Evolutionary conservation across 2,329 filamentous ascomycete genomes (phyloP).

Genomic region (Penicillium italicum): DNA sequence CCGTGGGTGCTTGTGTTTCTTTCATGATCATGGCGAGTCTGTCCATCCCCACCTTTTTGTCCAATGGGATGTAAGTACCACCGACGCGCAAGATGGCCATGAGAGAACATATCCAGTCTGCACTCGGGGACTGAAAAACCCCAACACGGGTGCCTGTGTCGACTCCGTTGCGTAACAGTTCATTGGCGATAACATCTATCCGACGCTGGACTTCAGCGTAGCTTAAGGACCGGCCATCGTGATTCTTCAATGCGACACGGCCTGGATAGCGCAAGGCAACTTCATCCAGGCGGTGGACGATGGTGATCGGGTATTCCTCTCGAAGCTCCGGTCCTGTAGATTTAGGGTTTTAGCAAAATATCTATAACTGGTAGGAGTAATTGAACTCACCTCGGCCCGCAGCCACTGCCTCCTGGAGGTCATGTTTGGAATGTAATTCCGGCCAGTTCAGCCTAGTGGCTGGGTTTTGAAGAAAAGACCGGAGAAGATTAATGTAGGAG

Average conservation of each 20-base stretch:
- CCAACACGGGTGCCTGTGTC: slow-evolving; percentile 29
- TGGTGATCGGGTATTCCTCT: slow-evolving; percentile 34
- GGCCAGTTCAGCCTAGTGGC: slow-evolving; percentile 20
- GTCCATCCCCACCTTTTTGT: slow-evolving; percentile 24
- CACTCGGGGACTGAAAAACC: slow-evolving; percentile 41
- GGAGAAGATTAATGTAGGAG: slow-evolving; percentile 17
- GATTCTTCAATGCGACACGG: slow-evolving; percentile 30
- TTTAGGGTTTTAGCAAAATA: not conserved
- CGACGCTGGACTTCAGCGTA: slow-evolving; percentile 37
- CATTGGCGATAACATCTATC: slow-evolving; percentile 34
- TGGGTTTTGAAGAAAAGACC: slow-evolving; percentile 17
- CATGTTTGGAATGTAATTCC: slow-evolving; percentile 7
- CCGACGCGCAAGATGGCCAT: slow-evolving; percentile 34
- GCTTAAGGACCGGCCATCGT: slow-evolving; percentile 27
- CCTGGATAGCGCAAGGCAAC: slow-evolving; percentile 22
- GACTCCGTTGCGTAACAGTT: slow-evolving; percentile 21
- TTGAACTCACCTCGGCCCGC: slow-evolving; percentile 17
- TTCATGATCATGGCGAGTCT: slow-evolving; percentile 24
- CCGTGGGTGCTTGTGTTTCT: slow-evolving; percentile 5
- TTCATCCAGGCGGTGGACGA: slow-evolving; percentile 38
- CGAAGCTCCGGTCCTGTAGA: slow-evolving; percentile 17
- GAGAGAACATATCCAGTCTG: slow-evolving; percentile 29
- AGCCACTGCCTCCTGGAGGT: slow-evolving; percentile 15
- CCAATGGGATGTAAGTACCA: slow-evolving; percentile 35
- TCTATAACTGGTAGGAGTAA: not conserved